Evolutionary conservation across 495 filamentous ascomycete genomes (phyloP).

Genomic region (Penicillium riverlandense): DNA sequence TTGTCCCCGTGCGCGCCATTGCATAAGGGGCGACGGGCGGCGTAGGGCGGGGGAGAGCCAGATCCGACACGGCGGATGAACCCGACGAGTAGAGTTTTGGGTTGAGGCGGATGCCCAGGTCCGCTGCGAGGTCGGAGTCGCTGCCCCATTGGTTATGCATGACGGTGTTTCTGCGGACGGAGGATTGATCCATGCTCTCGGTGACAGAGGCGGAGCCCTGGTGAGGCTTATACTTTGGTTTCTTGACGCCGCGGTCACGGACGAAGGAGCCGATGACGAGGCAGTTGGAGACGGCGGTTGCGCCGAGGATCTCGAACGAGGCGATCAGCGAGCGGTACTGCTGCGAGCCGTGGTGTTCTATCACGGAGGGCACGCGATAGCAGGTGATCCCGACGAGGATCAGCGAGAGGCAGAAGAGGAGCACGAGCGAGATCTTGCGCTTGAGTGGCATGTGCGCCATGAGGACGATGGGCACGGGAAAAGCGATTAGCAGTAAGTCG

Average conservation of each 20-base stretch:
- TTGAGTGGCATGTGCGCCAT: slow-evolving; percentile 60
- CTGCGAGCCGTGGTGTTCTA: slow-evolving; percentile 54
- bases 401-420: slow-evolving; percentile 77
- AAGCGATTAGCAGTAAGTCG: slow-evolving; percentile 77
- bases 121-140: slow-evolving; percentile 71
- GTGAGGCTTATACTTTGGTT: slow-evolving; percentile 55
- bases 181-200: slow-evolving; percentile 45
- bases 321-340: slow-evolving; percentile 71
- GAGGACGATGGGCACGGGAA: slow-evolving; percentile 82
- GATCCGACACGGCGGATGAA: neutral
- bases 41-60: slow-evolving; percentile 14
- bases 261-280: slow-evolving; percentile 78
- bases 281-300: slow-evolving; percentile 68
- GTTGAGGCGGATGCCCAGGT: slow-evolving; percentile 59
- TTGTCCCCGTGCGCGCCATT: slow-evolving; percentile 17
- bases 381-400: slow-evolving; percentile 66
- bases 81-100: slow-evolving; percentile 46
- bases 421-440: slow-evolving; percentile 57
- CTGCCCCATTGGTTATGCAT: slow-evolving; percentile 69
- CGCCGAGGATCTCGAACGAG: slow-evolving; percentile 69
- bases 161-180: slow-evolving; percentile 40
- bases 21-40: slow-evolving; percentile 27
- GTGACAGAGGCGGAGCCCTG: slow-evolving; percentile 47
- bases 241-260: slow-evolving; percentile 71
- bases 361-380: slow-evolving; percentile 69